Conservation (phyloP, 129 eudicot genomes). For the Deinandra increscens region DNA sequence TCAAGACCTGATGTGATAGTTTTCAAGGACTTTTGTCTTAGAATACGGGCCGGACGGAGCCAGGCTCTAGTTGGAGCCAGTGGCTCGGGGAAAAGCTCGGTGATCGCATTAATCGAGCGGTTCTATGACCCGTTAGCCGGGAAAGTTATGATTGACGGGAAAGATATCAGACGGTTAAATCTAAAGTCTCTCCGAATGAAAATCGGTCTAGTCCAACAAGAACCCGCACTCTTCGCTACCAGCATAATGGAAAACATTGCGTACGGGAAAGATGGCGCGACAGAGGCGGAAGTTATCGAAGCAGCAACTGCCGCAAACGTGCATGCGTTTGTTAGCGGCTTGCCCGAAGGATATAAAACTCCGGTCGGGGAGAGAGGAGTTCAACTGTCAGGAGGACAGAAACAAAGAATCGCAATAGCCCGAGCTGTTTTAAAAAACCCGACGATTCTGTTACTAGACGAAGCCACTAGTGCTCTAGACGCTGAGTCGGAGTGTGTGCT, state of each 20-base stretch:
- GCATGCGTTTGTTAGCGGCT: slow-evolving; percentile 74
- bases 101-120: slow-evolving; percentile 76
- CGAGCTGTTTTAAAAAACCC: slow-evolving; percentile 88
- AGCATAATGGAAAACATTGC: slow-evolving; percentile 90
- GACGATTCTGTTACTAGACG: slow-evolving; percentile 72
- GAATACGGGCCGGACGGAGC: slow-evolving; percentile 94
- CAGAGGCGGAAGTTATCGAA: slow-evolving; percentile 78
- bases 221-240: slow-evolving; percentile 84
- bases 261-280: slow-evolving; percentile 91
- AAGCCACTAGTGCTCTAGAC: slow-evolving; percentile 91
- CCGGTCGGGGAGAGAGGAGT: slow-evolving; percentile 89
- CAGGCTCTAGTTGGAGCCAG: slow-evolving; percentile 98
- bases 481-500: slow-evolving; percentile 91
- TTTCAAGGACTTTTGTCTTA: slow-evolving; percentile 75
- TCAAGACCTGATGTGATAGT: slow-evolving; percentile 76
- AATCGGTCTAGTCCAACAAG: slow-evolving; percentile 92
- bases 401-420: slow-evolving; percentile 88
- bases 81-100: slow-evolving; percentile 95
- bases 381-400: slow-evolving; percentile 95
- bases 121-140: slow-evolving; percentile 87
- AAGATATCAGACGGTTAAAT: slow-evolving; percentile 77
- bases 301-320: slow-evolving; percentile 93
- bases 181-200: slow-evolving; percentile 68
- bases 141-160: slow-evolving; percentile 94
- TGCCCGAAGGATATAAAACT: slow-evolving; percentile 88